Evolutionary conservation across 495 filamentous ascomycete genomes (phyloP).

Genomic region (Aspergillus sclerotioniger): DNA sequence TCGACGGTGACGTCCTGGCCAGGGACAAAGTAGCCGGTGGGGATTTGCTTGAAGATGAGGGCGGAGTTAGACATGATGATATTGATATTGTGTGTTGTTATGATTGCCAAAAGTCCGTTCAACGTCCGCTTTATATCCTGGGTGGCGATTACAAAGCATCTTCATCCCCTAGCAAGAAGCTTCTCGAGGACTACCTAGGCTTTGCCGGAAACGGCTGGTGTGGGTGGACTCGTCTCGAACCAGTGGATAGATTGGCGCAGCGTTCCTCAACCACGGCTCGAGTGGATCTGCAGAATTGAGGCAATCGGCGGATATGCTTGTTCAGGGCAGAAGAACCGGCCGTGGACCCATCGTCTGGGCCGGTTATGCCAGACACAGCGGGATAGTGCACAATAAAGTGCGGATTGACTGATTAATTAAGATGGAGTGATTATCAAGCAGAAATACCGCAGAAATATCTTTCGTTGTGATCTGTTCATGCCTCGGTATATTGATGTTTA

Average conservation of each 20-base stretch:
- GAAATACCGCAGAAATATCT: too few species aligned
- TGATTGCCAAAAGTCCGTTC: neutral
- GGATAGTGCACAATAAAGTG: too few species aligned
- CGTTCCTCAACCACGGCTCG: neutral
- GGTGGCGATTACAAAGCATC: slow-evolving; percentile 7
- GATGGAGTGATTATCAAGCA: too few species aligned
- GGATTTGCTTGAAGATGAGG: slow-evolving; percentile 73
- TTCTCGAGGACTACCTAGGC: neutral
- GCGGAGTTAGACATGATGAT: slow-evolving; percentile 64
- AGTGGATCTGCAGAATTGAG: neutral
- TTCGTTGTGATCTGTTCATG: too few species aligned
- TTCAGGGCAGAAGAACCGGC: neutral
- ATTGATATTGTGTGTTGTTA: neutral
- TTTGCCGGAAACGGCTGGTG: neutral
- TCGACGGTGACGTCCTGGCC: slow-evolving; percentile 77
- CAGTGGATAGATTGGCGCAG: neutral
- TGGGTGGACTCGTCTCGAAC: neutral
- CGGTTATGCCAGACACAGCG: neutral
- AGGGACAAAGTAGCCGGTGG: slow-evolving; percentile 63
- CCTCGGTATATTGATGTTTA: too few species aligned
- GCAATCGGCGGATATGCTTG: slow-evolving; percentile 1
- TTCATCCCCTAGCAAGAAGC: too few species aligned
- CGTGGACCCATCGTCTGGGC: too few species aligned
- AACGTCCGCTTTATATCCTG: neutral
- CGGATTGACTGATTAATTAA: too few species aligned